Evolutionary conservation across 495 filamentous ascomycete species (phyloP).

Genomic region (Bacidia rubella): DNA sequence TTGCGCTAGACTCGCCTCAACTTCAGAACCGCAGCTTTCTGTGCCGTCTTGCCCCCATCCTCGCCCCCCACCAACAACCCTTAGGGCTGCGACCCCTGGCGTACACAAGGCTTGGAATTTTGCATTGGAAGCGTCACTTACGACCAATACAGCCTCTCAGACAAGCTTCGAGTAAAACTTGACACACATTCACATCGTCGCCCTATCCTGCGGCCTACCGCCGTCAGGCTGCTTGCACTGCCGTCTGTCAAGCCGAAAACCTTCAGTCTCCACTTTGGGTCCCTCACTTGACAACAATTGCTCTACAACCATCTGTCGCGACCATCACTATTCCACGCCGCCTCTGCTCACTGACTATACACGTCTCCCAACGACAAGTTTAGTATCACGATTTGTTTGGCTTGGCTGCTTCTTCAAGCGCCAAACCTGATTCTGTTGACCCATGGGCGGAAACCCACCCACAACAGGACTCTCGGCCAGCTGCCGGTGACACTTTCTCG

Average conservation of each 20-base stretch:
- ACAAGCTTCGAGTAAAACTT: background rate
- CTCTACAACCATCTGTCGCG: background rate
- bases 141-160: background rate
- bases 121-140: background rate
- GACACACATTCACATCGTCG: background rate
- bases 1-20: too few relatives aligned
- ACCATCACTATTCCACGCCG: too few relatives aligned
- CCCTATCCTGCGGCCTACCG: background rate
- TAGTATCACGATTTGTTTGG: background rate
- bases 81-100: background rate
- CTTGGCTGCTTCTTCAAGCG: background rate
- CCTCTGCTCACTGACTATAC: too few relatives aligned
- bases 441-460: background rate
- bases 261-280: background rate
- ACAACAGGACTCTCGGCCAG: background rate
- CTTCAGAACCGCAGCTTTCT: background rate
- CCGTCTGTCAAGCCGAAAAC: background rate
- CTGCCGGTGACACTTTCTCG: slow-evolving; percentile 16
- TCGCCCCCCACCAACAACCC: background rate
- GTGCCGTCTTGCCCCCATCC: background rate
- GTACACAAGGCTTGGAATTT: background rate
- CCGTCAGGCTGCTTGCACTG: background rate
- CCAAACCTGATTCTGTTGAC: background rate
- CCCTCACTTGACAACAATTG: background rate
- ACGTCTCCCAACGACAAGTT: too few relatives aligned